Conservation (phyloP, 1,284 basidiomycete genomes). For the Quambalaria eucalypti region DNA sequence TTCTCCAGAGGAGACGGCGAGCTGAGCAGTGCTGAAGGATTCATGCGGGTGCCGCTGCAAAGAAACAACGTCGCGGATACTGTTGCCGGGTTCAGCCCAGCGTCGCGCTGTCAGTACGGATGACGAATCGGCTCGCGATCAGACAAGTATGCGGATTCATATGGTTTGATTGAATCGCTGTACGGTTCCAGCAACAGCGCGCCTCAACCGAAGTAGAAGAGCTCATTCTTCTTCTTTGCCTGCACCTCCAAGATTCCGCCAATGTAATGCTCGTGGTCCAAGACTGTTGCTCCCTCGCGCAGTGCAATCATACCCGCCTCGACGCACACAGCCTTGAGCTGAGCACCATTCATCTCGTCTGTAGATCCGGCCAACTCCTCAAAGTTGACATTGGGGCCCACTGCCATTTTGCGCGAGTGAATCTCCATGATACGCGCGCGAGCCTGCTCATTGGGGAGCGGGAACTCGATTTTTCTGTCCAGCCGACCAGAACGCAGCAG, state of each 20-base stretch:
- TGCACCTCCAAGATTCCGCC: conserved; percentile 46
- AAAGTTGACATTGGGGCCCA: conserved; percentile 64
- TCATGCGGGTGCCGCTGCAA: too few relatives aligned
- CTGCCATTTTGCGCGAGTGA: conserved; percentile 85
- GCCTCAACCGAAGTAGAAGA: conserved; percentile 40
- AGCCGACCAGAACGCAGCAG: conserved; percentile 66
- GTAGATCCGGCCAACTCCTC: conserved; percentile 66
- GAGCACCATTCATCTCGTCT: conserved; percentile 68
- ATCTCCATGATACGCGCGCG: conserved; percentile 67
- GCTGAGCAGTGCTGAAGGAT: too few relatives aligned
- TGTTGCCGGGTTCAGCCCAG: too few relatives aligned
- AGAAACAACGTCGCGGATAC: too few relatives aligned
- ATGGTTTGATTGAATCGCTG: too few relatives aligned
- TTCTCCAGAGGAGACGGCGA: too few relatives aligned
- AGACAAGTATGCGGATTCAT: too few relatives aligned
- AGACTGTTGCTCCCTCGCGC: conserved; percentile 71
- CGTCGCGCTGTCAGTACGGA: too few relatives aligned
- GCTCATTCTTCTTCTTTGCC: conserved; percentile 46
- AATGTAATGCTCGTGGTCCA: conserved; percentile 46
- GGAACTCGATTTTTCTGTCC: conserved; percentile 73
- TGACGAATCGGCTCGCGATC: too few relatives aligned
- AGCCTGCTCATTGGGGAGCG: conserved; percentile 65
- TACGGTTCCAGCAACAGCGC: too few relatives aligned
- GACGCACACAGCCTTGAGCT: conserved; percentile 60
- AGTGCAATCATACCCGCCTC: conserved; percentile 96